Conservation (phyloP, 2,329 filamentous ascomycete genomes). For the Phoma sp. region DNA sequence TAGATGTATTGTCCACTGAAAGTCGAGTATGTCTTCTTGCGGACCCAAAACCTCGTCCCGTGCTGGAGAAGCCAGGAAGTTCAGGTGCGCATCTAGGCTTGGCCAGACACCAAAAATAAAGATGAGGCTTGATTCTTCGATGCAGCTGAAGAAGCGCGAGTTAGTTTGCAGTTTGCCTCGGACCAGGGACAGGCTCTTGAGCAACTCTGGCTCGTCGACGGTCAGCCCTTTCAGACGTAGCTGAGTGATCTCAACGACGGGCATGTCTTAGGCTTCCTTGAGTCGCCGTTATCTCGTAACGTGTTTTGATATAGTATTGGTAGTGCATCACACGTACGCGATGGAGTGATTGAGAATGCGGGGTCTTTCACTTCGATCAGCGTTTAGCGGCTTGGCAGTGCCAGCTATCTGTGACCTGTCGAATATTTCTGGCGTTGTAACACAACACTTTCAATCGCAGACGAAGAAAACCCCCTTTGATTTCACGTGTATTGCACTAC, state of each 20-base stretch:
- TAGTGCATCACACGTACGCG: conserved; percentile 26
- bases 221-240: conserved; percentile 32
- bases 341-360: conserved; percentile 21
- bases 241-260: conserved; percentile 38
- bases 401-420: conserved; percentile 2
- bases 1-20: conserved; percentile 39
- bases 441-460: neutral
- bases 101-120: conserved; percentile 44
- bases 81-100: conserved; percentile 34
- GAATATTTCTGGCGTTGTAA: conserved; percentile 21
- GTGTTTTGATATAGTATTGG: neutral
- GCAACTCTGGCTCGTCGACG: conserved; percentile 28
- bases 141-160: conserved; percentile 39
- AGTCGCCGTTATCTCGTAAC: neutral
- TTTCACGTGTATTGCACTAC: neutral
- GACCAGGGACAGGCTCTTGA: conserved; percentile 38
- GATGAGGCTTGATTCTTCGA: conserved; percentile 35
- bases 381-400: conserved; percentile 23
- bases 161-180: conserved; percentile 35
- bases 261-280: conserved; percentile 22
- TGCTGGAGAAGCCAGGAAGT: conserved; percentile 36
- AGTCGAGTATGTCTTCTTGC: conserved; percentile 38
- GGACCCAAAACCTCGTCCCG: conserved; percentile 36
- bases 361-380: conserved; percentile 19
- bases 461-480: neutral